phyloP scores from a whole-genome alignment of 176 grass and related monocot genomes.

The Phoenix dactylifera region DNA sequence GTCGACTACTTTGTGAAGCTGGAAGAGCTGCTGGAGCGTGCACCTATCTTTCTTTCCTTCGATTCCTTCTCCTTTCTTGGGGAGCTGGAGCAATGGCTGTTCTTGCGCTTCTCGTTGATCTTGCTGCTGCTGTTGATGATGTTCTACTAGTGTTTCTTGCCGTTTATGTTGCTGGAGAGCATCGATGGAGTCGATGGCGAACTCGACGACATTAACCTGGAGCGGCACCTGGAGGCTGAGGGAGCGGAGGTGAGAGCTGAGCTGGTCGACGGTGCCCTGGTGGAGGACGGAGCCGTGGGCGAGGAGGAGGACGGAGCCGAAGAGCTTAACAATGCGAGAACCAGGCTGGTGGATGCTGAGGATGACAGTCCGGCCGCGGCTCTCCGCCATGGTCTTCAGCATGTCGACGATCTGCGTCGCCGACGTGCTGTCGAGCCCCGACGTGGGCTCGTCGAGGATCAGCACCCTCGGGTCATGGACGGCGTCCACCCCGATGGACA shows the following conservation, averaged over 20 bases:
- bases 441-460: conserved; percentile 74
- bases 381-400: conserved; percentile 45
- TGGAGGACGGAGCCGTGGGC: conserved; percentile 51
- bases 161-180: conserved; percentile 12
- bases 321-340: conserved; percentile 53
- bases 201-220: conserved; percentile 57
- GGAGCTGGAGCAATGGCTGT: background rate
- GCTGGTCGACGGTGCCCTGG: conserved; percentile 47
- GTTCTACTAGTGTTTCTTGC: no score
- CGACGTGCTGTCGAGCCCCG: conserved; percentile 65
- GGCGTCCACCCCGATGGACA: conserved; percentile 60
- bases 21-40: conserved; percentile 77
- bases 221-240: conserved; percentile 34
- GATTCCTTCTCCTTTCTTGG: background rate
- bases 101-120: conserved; percentile 1
- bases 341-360: conserved; percentile 75
- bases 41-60: conserved; percentile 32
- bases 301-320: conserved; percentile 54
- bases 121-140: background rate
- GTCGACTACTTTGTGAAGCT: conserved; percentile 48
- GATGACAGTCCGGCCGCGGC: conserved; percentile 41
- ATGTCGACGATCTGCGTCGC: conserved; percentile 54
- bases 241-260: conserved; percentile 25
- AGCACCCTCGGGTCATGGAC: conserved; percentile 55
- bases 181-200: conserved; percentile 58